Evolutionary conservation across 2,329 filamentous ascomycete species (phyloP).

Genomic region (Aspergillus pseudoterreus): DNA sequence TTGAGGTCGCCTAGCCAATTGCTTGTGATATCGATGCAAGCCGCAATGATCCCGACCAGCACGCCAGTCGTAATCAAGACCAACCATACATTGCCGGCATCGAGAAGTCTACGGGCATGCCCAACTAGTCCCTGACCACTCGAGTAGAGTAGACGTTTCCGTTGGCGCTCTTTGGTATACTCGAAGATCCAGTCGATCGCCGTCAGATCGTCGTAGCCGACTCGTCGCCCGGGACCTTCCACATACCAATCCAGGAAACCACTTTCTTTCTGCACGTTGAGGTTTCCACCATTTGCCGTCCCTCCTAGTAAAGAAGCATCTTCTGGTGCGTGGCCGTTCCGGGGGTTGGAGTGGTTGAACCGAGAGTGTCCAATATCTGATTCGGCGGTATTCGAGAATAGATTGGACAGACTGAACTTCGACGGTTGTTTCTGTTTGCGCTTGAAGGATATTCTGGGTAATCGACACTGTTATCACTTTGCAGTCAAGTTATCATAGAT

Average conservation of each 20-base stretch:
- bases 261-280: constrained; percentile 38
- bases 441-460: constrained; percentile 39
- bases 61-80: constrained; percentile 82
- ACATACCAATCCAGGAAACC: constrained; percentile 72
- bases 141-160: constrained; percentile 71
- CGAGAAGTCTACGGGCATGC: constrained; percentile 67
- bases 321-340: constrained; percentile 24
- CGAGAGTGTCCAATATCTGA: constrained; percentile 15
- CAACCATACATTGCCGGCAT: constrained; percentile 88
- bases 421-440: constrained; percentile 40
- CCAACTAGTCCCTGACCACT: constrained; percentile 68
- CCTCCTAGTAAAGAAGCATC: constrained; percentile 24
- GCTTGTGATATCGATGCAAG: constrained; percentile 81
- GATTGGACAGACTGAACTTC: constrained; percentile 37
- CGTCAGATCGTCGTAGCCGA: constrained; percentile 93
- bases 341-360: constrained; percentile 22
- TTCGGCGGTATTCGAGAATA: constrained; percentile 32
- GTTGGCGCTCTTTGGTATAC: constrained; percentile 91
- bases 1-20: constrained; percentile 95
- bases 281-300: constrained; percentile 18
- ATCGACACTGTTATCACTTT: neutral
- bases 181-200: constrained; percentile 99
- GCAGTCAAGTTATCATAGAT: neutral
- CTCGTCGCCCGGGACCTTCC: constrained; percentile 81
- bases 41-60: constrained; percentile 78